A percentile compares a stretch with the other conserved stretches of the same genome.
Conservation (phyloP, 2,329 filamentous ascomycete species). For the Sclerotiophoma versabilis region DNA sequence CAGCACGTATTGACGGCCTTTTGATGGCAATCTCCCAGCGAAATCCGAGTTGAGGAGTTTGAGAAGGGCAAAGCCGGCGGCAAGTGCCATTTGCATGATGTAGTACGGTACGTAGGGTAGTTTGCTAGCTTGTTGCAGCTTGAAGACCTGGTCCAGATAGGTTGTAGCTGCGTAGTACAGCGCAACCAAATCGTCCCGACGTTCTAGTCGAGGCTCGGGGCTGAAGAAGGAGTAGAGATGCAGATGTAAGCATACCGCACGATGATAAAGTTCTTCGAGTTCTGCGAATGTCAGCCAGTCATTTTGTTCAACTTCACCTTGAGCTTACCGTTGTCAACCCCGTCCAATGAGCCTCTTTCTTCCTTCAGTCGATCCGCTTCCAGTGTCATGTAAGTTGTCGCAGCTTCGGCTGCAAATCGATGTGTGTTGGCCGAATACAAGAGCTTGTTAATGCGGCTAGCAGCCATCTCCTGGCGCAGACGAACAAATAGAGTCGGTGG, state of each 20-base stretch:
- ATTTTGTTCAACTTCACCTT: not conserved
- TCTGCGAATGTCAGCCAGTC: constrained; percentile 55
- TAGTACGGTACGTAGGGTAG: constrained; percentile 76
- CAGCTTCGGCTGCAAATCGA: constrained; percentile 40
- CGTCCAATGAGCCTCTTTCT: constrained; percentile 44
- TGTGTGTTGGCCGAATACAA: constrained; percentile 45
- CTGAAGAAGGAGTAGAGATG: constrained; percentile 83
- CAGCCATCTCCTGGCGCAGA: constrained; percentile 49
- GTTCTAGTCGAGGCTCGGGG: constrained; percentile 68
- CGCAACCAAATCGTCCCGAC: constrained; percentile 72
- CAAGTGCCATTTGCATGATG: constrained; percentile 85
- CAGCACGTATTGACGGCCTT: constrained; percentile 73
- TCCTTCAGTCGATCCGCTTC: constrained; percentile 47
- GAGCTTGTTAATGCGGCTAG: constrained; percentile 48
- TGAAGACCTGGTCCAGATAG: constrained; percentile 68
- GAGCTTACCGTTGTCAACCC: constrained; percentile 42
- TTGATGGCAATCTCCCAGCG: constrained; percentile 66
- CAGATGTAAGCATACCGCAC: constrained; percentile 76
- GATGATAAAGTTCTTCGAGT: constrained; percentile 67
- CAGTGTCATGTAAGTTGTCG: constrained; percentile 44
- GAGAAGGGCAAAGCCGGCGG: constrained; percentile 76
- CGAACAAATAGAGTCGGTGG: constrained; percentile 47
- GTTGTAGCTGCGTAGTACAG: constrained; percentile 75
- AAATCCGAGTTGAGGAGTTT: constrained; percentile 81
- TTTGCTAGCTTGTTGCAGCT: constrained; percentile 63